phyloP scores from a whole-genome alignment of 2,329 filamentous ascomycete genomes.

The Emmonsiellopsis sp. region DNA sequence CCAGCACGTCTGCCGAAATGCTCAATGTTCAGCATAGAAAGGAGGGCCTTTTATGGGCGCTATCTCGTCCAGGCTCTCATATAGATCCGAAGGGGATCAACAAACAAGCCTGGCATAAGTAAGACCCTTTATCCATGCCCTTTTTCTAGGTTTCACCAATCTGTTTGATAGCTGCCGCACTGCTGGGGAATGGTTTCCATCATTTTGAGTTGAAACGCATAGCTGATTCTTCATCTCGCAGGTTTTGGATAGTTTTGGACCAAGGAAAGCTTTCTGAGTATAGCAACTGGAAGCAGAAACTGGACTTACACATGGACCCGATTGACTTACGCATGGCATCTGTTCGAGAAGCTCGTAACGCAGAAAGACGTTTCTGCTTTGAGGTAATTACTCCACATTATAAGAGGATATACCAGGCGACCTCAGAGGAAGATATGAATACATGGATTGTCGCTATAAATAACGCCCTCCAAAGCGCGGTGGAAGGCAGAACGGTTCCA shows the following conservation, averaged over 20 bases:
- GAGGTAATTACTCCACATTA: conserved; percentile 96
- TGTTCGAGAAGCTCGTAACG: conserved; percentile 87
- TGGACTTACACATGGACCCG: conserved; percentile 95
- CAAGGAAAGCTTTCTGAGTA: conserved; percentile 96
- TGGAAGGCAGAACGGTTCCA: conserved; percentile 64
- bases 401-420: conserved; percentile 94
- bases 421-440: conserved; percentile 95
- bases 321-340: conserved; percentile 96
- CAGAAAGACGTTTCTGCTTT: conserved; percentile 92
- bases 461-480: conserved; percentile 90
- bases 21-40: conserved; percentile 63
- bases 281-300: conserved; percentile 96
- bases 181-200: neutral
- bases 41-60: conserved; percentile 88
- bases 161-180: neutral
- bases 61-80: conserved; percentile 86
- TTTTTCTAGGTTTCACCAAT: neutral
- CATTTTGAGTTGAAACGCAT: neutral
- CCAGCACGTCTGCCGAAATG: conserved; percentile 46
- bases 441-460: conserved; percentile 96
- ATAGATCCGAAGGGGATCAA: conserved; percentile 92
- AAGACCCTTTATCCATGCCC: conserved; percentile 27
- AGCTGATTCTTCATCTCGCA: conserved; percentile 28
- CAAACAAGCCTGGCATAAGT: conserved; percentile 99
- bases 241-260: conserved; percentile 97